These are phyloP conservation scores for Nannizzia gypsea DNA, from an alignment of 2,329 filamentous ascomycete species.

Conservation along the genomic window DNA sequence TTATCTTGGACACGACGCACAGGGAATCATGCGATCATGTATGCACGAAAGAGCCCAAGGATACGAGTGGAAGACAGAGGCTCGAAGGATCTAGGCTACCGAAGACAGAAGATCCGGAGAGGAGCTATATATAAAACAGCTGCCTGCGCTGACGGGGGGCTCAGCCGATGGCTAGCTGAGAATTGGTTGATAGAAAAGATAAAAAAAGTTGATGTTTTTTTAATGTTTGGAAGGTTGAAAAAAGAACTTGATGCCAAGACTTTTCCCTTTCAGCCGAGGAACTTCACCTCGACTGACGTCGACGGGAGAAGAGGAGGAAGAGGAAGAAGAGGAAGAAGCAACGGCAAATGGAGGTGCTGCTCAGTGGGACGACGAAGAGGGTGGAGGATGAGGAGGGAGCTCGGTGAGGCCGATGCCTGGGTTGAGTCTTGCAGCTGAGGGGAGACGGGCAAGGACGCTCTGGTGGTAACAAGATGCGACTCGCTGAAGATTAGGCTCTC, in stretches of 20 bases:
- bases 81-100: not conserved
- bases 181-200: too few relatives aligned
- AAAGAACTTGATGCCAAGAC: conserved; percentile 2
- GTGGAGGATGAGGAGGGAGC: not conserved
- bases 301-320: too few relatives aligned
- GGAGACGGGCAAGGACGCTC: not conserved
- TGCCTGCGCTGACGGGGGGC: not conserved
- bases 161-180: not conserved
- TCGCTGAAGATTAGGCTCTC: not conserved
- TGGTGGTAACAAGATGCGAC: not conserved
- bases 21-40: not conserved
- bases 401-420: not conserved
- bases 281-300: too few relatives aligned
- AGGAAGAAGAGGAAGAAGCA: not conserved
- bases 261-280: not conserved
- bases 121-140: not conserved
- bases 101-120: too few relatives aligned
- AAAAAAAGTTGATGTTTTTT: not conserved
- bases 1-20: not conserved
- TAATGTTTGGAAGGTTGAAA: not conserved
- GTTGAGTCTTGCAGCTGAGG: not conserved
- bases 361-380: not conserved
- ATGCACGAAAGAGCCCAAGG: not conserved
- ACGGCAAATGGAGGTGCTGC: not conserved
- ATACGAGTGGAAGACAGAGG: not conserved